phyloP scores from a whole-genome alignment of 169 alveolate species.

The Eimeria acervulina region DNA sequence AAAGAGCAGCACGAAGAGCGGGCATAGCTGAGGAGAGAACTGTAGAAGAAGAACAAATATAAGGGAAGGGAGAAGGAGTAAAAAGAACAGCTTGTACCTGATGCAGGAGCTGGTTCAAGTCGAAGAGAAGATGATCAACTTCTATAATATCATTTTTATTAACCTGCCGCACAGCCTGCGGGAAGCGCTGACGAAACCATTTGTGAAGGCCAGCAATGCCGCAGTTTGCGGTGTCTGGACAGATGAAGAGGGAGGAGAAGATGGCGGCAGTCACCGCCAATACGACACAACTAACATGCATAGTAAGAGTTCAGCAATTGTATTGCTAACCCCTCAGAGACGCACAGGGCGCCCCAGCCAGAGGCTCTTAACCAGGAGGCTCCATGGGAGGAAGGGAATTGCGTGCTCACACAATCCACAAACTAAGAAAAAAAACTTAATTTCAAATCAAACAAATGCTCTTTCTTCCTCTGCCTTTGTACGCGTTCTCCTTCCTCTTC shows the following conservation, averaged over 20 bases:
- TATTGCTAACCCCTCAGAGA: not conserved
- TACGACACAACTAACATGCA: not conserved
- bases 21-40: not conserved
- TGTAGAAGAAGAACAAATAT: not conserved
- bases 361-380: not conserved
- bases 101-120: conserved; percentile 87
- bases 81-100: conserved; percentile 68
- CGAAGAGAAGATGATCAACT: conserved; percentile 85
- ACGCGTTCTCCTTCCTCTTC: too few species aligned
- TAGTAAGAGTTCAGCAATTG: not conserved
- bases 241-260: not conserved
- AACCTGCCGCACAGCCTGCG: conserved; percentile 83
- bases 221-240: conserved; percentile 32
- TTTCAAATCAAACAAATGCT: not conserved
- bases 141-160: conserved; percentile 60
- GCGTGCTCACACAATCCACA: not conserved
- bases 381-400: not conserved
- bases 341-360: not conserved
- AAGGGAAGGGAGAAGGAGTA: not conserved
- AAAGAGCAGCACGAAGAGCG: too few species aligned
- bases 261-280: not conserved
- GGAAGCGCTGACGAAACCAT: conserved; percentile 85
- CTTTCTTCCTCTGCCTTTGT: not conserved
- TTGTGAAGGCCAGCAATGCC: conserved; percentile 88
- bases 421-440: not conserved